These are phyloP conservation scores for Sporothrix humicola DNA, from an alignment of 2,329 filamentous ascomycete genomes.

Conservation along the genomic window DNA sequence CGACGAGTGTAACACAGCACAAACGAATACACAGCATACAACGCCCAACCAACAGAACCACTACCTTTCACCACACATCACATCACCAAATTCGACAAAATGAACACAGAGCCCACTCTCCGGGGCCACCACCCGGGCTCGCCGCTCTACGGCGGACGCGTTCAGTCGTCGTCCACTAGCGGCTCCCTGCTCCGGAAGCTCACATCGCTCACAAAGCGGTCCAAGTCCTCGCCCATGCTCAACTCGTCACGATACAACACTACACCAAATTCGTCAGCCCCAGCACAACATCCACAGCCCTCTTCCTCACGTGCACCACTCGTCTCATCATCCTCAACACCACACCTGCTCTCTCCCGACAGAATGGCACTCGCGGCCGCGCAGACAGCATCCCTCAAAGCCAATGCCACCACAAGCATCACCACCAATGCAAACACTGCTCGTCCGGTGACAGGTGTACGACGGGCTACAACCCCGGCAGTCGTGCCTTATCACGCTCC, in stretches of 20 bases:
- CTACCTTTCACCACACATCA: not conserved
- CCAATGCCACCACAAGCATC: slow-evolving; percentile 13
- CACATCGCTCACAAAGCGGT: slow-evolving; percentile 27
- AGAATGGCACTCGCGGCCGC: slow-evolving; percentile 30
- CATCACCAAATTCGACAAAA: not conserved
- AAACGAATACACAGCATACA: not conserved
- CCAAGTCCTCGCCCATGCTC: slow-evolving; percentile 9
- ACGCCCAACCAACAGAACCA: not conserved
- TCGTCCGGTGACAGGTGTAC: not conserved
- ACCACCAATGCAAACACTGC: slow-evolving; percentile 22
- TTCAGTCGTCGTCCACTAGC: slow-evolving; percentile 26
- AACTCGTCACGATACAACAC: not conserved
- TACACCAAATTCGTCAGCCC: too few relatives aligned
- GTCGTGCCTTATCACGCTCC: not conserved
- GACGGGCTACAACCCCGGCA: not conserved
- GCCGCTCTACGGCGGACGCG: slow-evolving; percentile 24
- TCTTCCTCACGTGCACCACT: not conserved
- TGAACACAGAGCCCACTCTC: not conserved
- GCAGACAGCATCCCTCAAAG: slow-evolving; percentile 27
- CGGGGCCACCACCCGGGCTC: slow-evolving; percentile 26
- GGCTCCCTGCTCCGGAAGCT: slow-evolving; percentile 31
- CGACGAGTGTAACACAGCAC: not conserved
- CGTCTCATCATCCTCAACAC: not conserved
- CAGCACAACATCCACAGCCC: not conserved
- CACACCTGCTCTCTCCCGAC: not conserved